Base-by-base conservation (phyloP, 2,329 filamentous ascomycete species). In the Geosmithia flava region DNA sequence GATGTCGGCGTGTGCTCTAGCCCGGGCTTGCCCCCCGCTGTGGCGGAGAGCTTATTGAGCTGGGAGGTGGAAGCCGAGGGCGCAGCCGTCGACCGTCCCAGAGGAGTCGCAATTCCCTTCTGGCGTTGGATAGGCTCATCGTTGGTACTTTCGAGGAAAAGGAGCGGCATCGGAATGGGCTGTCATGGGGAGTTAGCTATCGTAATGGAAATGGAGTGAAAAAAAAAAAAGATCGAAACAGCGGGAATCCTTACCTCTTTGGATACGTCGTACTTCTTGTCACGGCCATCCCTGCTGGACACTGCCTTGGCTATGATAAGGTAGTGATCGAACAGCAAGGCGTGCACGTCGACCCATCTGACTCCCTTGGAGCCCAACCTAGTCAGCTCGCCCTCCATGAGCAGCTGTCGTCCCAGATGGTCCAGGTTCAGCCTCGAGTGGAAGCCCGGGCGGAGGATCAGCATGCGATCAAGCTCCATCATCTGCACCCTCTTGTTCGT, bases 251-350 rank as follows among this genome's bases (percentile, higher is more conserved):
- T 67, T 66, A 85, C 82, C 65, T 95, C 75, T 63, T 94, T 90
- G 1, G 90, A 96, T 30, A 98, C 91, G 63, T 98, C 93, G 56
- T 93, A 98, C 56, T 87, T 88, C 66, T 85, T 93, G 48, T 83
- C 76, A n/a, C 77, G 78, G 45, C 80, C 75, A 43, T 81, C 78
- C 57, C 89, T 88, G 44, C 81, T 72, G 11, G 76, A 72, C 3
- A 82, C 73, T 7, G 87, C 75, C 69, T 98, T 98, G 40, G 93
- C 86, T 43, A 98, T 69, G 33, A 98, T 90, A 39, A 98, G 75
- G 63, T 96, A 98, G 65, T 98, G 90, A 58, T 98, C 94, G 59
- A 98, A 97, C 0, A 98, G 75, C 44, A 98, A 76, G 2, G 87
- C 89, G 61, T 96, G 89, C 0, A 87, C 94, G 58, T 98, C 93